Conservation (phyloP, 495 filamentous ascomycete species). For the Hyphodiscus hymeniophilus region DNA sequence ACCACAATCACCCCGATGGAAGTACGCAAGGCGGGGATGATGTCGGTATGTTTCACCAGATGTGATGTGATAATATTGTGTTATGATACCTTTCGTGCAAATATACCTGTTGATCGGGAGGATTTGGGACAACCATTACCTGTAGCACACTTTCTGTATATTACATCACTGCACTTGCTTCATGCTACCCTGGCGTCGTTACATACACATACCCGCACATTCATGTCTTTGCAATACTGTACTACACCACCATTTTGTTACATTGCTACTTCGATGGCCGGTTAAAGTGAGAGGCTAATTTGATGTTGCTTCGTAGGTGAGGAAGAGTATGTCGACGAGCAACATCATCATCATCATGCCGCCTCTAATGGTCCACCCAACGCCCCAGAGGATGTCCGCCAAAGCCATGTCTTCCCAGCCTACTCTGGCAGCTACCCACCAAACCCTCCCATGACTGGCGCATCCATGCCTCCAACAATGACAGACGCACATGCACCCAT, state of each 20-base stretch:
- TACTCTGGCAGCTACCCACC: conserved; percentile 56
- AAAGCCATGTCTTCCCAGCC: conserved; percentile 69
- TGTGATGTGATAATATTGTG: conserved; percentile 50
- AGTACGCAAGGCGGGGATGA: conserved; percentile 66
- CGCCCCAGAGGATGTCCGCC: conserved; percentile 52
- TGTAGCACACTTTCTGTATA: conserved; percentile 22
- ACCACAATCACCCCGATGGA: conserved; percentile 71
- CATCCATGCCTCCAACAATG: conserved; percentile 65
- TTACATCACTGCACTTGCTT: conserved; percentile 24
- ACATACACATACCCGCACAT: conserved; percentile 28
- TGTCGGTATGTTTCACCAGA: conserved; percentile 87
- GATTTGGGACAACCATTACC: conserved; percentile 7
- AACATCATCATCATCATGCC: conserved; percentile 58
- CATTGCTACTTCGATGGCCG: conserved; percentile 24
- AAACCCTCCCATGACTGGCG: conserved; percentile 37
- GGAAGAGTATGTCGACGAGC: conserved; percentile 45
- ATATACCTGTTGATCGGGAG: conserved; percentile 20
- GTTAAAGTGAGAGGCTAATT: conserved; percentile 32
- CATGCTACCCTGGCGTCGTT: conserved; percentile 23
- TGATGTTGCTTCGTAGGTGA: conserved; percentile 26
- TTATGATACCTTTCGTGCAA: conserved; percentile 37
- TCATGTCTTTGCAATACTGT: conserved; percentile 28
- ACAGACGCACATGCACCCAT: conserved; percentile 39
- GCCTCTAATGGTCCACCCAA: conserved; percentile 23
- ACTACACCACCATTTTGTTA: conserved; percentile 22